phyloP scores from a whole-genome alignment of 768 basidiomycete genomes.

The Hebeloma cylindrosporum region DNA sequence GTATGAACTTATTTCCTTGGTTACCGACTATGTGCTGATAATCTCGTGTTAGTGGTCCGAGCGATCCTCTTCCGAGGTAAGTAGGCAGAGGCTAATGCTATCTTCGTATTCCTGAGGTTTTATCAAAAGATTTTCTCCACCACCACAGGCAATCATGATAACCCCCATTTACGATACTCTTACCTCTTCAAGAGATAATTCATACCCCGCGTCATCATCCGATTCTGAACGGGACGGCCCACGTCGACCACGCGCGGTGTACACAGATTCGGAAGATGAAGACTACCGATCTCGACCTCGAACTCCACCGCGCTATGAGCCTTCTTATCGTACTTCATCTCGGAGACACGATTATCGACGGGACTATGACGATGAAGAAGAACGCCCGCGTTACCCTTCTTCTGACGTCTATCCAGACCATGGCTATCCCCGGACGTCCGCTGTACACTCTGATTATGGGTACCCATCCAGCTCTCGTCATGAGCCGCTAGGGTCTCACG shows the following conservation, averaged over 20 bases:
- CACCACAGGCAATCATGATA: constrained; percentile 23
- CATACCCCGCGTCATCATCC: neutral
- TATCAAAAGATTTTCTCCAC: constrained; percentile 21
- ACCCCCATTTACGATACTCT: constrained; percentile 24
- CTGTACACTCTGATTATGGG: too few relatives aligned
- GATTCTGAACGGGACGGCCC: constrained; percentile 3
- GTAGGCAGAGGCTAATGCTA: constrained; percentile 3
- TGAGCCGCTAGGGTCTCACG: neutral
- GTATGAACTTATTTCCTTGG: constrained; percentile 3
- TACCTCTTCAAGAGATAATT: neutral
- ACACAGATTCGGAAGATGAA: constrained; percentile 15
- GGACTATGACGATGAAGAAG: neutral
- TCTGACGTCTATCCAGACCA: neutral
- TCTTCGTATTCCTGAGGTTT: neutral
- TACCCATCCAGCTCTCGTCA: too few relatives aligned
- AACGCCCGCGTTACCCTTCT: neutral
- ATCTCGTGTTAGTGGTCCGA: constrained; percentile 17
- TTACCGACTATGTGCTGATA: neutral
- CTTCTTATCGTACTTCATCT: constrained; percentile 1
- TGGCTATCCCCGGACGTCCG: neutral
- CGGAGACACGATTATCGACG: constrained; percentile 1
- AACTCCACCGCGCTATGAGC: neutral
- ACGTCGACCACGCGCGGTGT: constrained; percentile 7
- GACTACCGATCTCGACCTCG: constrained; percentile 1
- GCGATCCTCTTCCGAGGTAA: constrained; percentile 23